Conservation (phyloP, 75 land plant genomes). For the Cunninghamia lanceolata region DNA sequence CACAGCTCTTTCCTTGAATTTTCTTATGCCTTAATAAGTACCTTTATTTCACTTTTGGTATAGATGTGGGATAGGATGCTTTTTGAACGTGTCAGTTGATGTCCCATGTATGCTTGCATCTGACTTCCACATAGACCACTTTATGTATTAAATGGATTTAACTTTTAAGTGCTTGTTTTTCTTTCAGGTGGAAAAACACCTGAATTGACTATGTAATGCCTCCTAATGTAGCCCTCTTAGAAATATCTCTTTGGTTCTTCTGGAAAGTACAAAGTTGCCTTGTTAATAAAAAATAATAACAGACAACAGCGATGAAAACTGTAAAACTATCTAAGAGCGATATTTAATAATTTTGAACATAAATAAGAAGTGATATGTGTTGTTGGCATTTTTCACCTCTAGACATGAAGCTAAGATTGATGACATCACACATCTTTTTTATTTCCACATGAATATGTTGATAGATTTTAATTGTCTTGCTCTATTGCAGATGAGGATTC, state of each 20-base stretch:
- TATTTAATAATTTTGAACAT: neutral
- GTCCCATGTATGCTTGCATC: neutral
- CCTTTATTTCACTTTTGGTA: neutral
- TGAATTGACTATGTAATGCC: neutral
- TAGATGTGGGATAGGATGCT: neutral
- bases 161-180: no score
- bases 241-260: neutral
- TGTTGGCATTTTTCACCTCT: neutral
- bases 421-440: neutral
- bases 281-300: neutral
- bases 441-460: neutral
- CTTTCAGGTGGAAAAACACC: neutral
- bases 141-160: neutral
- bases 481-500: constrained; percentile 29
- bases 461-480: neutral
- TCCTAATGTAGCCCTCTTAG: no score
- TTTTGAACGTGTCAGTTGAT: neutral
- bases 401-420: neutral
- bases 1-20: neutral
- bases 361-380: neutral
- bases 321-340: neutral
- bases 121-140: neutral
- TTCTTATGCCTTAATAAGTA: neutral
- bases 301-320: neutral
- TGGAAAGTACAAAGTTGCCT: neutral